Evolutionary conservation across 208 protist genomes (phyloP).

Genomic region (Trypanosoma rangeli): DNA sequence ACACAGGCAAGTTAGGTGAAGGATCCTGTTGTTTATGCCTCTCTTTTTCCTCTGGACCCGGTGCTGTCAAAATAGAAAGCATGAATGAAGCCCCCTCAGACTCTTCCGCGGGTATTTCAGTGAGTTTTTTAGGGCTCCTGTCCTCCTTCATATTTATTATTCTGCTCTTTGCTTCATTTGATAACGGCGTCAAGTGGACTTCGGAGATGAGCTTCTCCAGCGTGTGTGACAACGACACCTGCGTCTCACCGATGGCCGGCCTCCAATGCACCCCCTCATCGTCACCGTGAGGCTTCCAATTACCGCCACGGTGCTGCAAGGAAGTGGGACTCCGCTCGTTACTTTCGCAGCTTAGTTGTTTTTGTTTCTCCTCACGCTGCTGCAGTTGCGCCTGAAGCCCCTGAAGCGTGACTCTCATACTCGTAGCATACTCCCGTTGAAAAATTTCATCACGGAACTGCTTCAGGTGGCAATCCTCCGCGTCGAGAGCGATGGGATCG

Average conservation of each 20-base stretch:
- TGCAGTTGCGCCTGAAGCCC: background rate
- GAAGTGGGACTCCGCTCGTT: background rate
- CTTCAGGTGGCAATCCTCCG: slow-evolving; percentile 21
- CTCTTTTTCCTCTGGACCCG: background rate
- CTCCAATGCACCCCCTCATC: background rate
- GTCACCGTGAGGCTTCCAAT: background rate
- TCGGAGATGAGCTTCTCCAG: background rate
- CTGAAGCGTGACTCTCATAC: slow-evolving; percentile 19
- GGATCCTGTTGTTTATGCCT: background rate
- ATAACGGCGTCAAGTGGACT: too few relatives aligned
- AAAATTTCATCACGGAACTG: slow-evolving; percentile 28
- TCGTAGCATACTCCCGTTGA: slow-evolving; percentile 30
- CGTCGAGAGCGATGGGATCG: slow-evolving; percentile 27
- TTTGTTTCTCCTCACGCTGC: slow-evolving; percentile 1
- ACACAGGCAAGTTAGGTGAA: background rate
- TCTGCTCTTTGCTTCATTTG: too few relatives aligned
- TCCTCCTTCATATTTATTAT: background rate
- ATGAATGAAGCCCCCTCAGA: background rate
- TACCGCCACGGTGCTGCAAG: background rate
- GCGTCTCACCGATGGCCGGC: too few relatives aligned
- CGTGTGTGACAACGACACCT: background rate
- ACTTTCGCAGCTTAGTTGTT: background rate
- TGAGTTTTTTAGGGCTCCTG: background rate
- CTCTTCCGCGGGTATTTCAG: background rate
- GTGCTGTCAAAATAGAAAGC: background rate